phyloP scores from a whole-genome alignment of 1,284 basidiomycete genomes.

The Cutaneotrichosporon arboriforme region DNA sequence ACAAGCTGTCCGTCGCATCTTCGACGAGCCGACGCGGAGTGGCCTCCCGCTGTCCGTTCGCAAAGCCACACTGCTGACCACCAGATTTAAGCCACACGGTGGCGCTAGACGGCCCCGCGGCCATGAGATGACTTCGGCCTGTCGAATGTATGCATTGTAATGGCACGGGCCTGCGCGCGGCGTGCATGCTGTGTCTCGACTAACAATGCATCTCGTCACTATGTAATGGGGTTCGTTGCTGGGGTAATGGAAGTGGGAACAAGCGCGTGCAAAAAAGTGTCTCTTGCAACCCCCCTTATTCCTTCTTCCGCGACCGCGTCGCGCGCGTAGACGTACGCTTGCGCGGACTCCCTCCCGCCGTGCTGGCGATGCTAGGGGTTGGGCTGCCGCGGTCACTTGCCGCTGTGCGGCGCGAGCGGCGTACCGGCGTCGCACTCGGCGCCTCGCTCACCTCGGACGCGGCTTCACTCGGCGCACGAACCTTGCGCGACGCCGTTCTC shows the following conservation, averaged over 20 bases:
- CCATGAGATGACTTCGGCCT: background rate
- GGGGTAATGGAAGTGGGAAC: no score
- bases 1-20: no score
- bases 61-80: background rate
- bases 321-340: constrained; percentile 18
- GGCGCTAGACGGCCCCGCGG: constrained; percentile 1
- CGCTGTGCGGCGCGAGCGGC: constrained; percentile 24
- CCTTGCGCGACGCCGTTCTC: constrained; percentile 16
- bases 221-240: background rate
- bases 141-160: constrained; percentile 8
- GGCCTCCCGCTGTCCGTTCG: no score
- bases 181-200: no score
- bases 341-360: background rate
- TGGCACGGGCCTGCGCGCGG: no score
- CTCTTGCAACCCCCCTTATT: constrained; percentile 5
- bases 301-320: constrained; percentile 15
- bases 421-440: constrained; percentile 15
- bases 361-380: constrained; percentile 34
- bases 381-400: constrained; percentile 34
- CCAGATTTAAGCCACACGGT: constrained; percentile 2
- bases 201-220: background rate
- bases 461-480: constrained; percentile 5
- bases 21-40: background rate
- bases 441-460: constrained; percentile 17
- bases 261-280: background rate